phyloP scores from a whole-genome alignment of 768 basidiomycete genomes.

The Filobasidium wieringae region DNA sequence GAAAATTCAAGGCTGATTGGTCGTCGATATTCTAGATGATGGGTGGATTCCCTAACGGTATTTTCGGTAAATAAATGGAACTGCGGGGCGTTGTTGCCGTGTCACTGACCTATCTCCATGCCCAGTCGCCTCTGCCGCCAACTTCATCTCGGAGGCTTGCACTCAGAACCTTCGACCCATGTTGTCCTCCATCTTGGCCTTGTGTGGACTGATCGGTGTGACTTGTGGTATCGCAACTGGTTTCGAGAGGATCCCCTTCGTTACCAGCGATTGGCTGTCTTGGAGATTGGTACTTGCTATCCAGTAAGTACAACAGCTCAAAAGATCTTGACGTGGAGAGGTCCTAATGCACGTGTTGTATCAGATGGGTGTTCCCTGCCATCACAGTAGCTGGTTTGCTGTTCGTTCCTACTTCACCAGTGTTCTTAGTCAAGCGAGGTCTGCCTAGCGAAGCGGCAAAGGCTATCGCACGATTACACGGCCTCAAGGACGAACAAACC shows the following conservation, averaged over 20 bases:
- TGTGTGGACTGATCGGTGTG: conserved; percentile 8
- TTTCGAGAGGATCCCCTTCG: conserved; percentile 9
- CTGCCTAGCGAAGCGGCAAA: conserved; percentile 1
- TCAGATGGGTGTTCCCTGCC: background rate
- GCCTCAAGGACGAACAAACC: background rate
- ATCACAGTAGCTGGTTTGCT: conserved; percentile 1
- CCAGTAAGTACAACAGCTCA: too few relatives aligned
- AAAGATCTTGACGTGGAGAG: background rate
- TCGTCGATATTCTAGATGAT: background rate
- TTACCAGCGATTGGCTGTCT: conserved; percentile 13
- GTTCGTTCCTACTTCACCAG: conserved; percentile 10
- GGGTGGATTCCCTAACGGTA: conserved; percentile 13
- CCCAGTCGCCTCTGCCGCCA: conserved; percentile 9
- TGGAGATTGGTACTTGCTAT: conserved; percentile 14
- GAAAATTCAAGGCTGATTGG: background rate
- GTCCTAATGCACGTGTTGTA: background rate
- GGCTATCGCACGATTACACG: conserved; percentile 3
- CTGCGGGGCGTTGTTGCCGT: too few relatives aligned
- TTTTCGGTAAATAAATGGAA: too few relatives aligned
- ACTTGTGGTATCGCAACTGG: conserved; percentile 7
- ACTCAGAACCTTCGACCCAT: conserved; percentile 6
- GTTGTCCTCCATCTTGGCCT: conserved; percentile 5
- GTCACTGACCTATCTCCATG: too few relatives aligned
- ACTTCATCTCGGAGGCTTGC: conserved; percentile 13
- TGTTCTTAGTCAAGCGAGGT: conserved; percentile 13